Evolutionary conservation across 345 rosid genomes (phyloP).

Genomic region (Iberis pinnata): DNA sequence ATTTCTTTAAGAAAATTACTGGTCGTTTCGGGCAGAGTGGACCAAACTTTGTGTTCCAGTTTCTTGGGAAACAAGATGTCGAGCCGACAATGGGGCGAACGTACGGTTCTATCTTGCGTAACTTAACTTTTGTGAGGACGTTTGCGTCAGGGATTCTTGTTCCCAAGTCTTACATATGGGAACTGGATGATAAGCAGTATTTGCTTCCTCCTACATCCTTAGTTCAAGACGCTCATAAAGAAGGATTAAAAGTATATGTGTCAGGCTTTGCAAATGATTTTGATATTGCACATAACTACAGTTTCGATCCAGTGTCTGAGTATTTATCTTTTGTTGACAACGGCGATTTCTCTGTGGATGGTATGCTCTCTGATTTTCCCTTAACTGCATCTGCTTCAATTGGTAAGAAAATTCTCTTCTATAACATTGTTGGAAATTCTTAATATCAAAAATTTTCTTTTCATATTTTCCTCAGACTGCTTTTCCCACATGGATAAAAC

Average conservation of each 20-base stretch:
- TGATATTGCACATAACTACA: conserved; percentile 61
- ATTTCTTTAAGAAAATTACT: conserved; percentile 52
- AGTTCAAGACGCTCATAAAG: conserved; percentile 79
- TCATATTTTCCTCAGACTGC: conserved; percentile 48
- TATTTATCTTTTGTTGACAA: conserved; percentile 59
- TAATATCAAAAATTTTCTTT: not conserved
- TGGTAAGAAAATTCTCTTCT: conserved; percentile 36
- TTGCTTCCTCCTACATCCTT: conserved; percentile 43
- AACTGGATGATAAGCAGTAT: conserved; percentile 40
- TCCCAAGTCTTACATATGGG: conserved; percentile 73
- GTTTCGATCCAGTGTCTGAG: conserved; percentile 76
- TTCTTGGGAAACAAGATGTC: conserved; percentile 33
- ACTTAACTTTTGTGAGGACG: conserved; percentile 68
- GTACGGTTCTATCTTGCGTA: conserved; percentile 48
- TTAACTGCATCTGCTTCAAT: conserved; percentile 62
- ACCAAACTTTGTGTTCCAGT: conserved; percentile 53
- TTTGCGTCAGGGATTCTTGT: conserved; percentile 90
- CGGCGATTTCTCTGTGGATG: conserved; percentile 82
- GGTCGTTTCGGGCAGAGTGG: conserved; percentile 34
- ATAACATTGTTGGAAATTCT: too few relatives aligned
- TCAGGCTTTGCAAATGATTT: conserved; percentile 67
- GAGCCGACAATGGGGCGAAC: conserved; percentile 74
- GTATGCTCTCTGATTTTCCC: conserved; percentile 85
- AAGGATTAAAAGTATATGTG: conserved; percentile 68
- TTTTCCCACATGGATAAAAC: conserved; percentile 53